These are phyloP conservation scores for Chaetomium strumarium DNA, from an alignment of 2,329 filamentous ascomycete genomes.

Conservation along the genomic window DNA sequence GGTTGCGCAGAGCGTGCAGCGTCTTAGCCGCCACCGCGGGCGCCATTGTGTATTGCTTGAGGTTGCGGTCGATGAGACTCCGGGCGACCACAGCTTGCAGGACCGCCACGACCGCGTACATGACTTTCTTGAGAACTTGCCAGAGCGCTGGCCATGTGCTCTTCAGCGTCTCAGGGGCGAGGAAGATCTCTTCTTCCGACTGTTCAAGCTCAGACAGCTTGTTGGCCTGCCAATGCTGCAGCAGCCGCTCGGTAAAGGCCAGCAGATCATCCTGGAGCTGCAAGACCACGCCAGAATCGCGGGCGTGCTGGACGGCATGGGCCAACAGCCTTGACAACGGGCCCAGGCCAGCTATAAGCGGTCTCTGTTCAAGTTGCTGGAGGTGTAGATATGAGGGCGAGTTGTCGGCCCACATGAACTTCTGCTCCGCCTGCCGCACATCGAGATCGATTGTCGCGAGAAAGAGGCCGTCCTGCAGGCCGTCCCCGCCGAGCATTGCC, in stretches of 20 bases:
- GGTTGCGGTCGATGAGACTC: slow-evolving; percentile 44
- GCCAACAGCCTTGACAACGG: slow-evolving; percentile 60
- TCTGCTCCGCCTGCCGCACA: slow-evolving; percentile 47
- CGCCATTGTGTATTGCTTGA: slow-evolving; percentile 43
- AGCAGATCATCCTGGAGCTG: slow-evolving; percentile 53
- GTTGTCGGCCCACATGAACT: slow-evolving; percentile 58
- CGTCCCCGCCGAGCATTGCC: slow-evolving; percentile 64
- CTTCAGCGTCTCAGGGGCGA: slow-evolving; percentile 60
- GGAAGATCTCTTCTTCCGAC: slow-evolving; percentile 55
- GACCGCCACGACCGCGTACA: slow-evolving; percentile 70
- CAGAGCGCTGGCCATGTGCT: slow-evolving; percentile 67
- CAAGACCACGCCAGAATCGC: slow-evolving; percentile 22
- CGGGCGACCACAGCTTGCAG: slow-evolving; percentile 69
- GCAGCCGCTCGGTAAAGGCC: slow-evolving; percentile 59
- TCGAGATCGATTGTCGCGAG: slow-evolving; percentile 64
- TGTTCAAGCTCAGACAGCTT: slow-evolving; percentile 68
- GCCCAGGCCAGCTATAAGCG: slow-evolving; percentile 61
- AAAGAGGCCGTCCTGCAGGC: slow-evolving; percentile 71
- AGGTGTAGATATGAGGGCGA: slow-evolving; percentile 57
- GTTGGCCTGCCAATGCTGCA: slow-evolving; percentile 68
- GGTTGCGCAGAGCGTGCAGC: slow-evolving; percentile 66
- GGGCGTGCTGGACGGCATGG: slow-evolving; percentile 53
- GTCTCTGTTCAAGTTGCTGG: slow-evolving; percentile 52
- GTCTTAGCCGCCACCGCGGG: slow-evolving; percentile 64
- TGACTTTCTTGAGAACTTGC: slow-evolving; percentile 65